Evolutionary conservation across 2,329 filamentous ascomycete genomes (phyloP).

Genomic region (Chalaropsis thielavioides): DNA sequence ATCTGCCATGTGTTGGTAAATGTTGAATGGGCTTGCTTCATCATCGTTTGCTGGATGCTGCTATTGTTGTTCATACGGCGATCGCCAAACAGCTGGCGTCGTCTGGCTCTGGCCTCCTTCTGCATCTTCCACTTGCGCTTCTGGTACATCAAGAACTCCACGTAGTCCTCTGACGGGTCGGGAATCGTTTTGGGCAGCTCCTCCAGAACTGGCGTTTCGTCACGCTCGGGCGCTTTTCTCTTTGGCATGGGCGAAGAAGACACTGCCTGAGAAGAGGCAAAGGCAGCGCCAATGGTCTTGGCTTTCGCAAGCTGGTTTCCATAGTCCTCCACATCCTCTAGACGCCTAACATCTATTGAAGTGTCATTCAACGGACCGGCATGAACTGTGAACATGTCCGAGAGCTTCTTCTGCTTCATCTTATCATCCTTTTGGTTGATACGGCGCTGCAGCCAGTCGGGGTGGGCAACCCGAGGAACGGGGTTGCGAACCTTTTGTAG

Average conservation of each 20-base stretch:
- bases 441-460: conserved; percentile 87
- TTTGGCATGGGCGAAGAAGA: conserved; percentile 39
- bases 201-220: conserved; percentile 37
- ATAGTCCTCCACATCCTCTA: conserved; percentile 69
- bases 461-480: conserved; percentile 82
- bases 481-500: conserved; percentile 91
- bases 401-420: conserved; percentile 98
- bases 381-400: conserved; percentile 66
- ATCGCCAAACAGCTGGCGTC: conserved; percentile 88
- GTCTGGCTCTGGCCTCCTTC: conserved; percentile 69
- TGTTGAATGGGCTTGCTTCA: conserved; percentile 78
- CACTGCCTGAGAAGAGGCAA: conserved; percentile 41
- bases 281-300: conserved; percentile 40
- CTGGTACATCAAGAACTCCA: conserved; percentile 79
- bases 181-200: conserved; percentile 61
- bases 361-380: conserved; percentile 55
- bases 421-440: conserved; percentile 94
- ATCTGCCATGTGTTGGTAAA: conserved; percentile 95
- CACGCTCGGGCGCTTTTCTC: conserved; percentile 52
- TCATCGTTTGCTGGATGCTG: conserved; percentile 56
- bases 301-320: conserved; percentile 49
- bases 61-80: conserved; percentile 41
- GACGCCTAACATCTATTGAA: conserved; percentile 42
- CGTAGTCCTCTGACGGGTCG: conserved; percentile 75
- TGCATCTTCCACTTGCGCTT: conserved; percentile 99